Percentiles rank a stretch among this genome's conserved stretches.
Evolutionary conservation across 108 stramenopile species (phyloP).

Genomic region (Licmophora abbreviata): DNA sequence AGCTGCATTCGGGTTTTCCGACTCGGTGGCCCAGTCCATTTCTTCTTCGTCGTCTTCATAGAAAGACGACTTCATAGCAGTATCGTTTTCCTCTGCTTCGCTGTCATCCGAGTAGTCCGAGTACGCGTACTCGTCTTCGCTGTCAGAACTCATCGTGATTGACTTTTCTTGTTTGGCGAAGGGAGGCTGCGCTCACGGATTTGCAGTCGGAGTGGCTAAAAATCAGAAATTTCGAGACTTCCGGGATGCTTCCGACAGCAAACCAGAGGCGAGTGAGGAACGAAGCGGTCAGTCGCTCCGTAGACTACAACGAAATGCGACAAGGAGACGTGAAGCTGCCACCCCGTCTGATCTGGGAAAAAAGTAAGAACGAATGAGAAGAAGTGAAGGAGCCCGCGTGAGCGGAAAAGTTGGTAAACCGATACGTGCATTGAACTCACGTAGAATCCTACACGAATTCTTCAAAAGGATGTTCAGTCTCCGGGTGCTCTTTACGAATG

Average conservation of each 20-base stretch:
- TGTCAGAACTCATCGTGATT: background rate
- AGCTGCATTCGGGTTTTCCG: constrained; percentile 2
- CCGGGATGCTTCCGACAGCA: background rate
- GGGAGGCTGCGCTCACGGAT: background rate
- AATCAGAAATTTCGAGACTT: background rate
- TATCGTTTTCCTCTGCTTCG: background rate
- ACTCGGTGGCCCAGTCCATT: constrained; percentile 1
- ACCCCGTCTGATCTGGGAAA: too few relatives aligned
- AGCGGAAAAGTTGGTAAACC: too few relatives aligned
- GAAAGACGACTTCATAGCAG: background rate
- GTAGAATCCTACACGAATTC: too few relatives aligned
- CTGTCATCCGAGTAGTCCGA: constrained; percentile 1
- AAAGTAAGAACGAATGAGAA: too few relatives aligned
- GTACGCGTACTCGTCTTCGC: constrained; percentile 4
- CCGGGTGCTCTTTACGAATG: too few relatives aligned
- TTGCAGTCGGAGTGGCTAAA: background rate
- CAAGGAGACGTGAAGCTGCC: background rate
- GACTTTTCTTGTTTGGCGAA: background rate
- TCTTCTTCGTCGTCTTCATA: background rate
- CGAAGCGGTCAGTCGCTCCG: background rate
- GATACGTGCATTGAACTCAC: too few relatives aligned
- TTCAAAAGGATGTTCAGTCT: too few relatives aligned
- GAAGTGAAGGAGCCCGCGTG: too few relatives aligned
- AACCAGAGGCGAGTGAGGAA: too few relatives aligned
- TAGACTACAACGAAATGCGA: background rate